Conservation (phyloP, 176 grass and related monocot genomes). For the Cenchrus fungigraminus region DNA sequence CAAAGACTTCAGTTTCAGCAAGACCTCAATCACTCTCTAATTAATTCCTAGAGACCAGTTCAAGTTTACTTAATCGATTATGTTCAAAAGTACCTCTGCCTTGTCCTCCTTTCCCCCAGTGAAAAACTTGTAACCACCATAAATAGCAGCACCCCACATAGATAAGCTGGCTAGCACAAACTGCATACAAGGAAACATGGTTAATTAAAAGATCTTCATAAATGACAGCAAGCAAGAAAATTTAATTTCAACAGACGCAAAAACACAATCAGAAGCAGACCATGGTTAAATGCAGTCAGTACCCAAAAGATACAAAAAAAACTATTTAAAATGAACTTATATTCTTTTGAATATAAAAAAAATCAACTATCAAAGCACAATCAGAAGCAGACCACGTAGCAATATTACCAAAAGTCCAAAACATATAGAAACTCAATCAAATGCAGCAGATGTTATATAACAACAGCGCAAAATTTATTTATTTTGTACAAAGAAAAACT, state of each 20-base stretch:
- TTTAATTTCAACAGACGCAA: neutral
- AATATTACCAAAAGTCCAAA: neutral
- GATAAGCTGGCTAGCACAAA: constrained; percentile 74
- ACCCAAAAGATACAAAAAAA: neutral
- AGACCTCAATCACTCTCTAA: neutral
- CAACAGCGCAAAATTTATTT: neutral
- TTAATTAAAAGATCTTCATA: neutral
- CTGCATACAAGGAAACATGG: constrained; percentile 38
- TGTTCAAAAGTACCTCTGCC: constrained; percentile 51
- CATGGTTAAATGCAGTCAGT: neutral
- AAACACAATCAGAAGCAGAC: too few species aligned
- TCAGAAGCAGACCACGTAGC: neutral
- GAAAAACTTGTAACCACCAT: constrained; percentile 53
- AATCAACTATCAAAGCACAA: neutral
- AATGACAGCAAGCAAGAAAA: neutral
- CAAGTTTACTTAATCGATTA: neutral
- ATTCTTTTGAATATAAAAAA: neutral
- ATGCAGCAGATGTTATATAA: neutral
- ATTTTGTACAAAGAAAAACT: neutral
- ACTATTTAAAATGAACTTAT: neutral
- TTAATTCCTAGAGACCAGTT: neutral
- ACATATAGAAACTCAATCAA: neutral
- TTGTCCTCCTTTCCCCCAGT: constrained; percentile 54
- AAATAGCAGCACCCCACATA: constrained; percentile 60
- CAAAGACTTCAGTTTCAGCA: neutral